phyloP scores from a whole-genome alignment of 139 green algal genomes.

The Monoraphidium neglectum region DNA sequence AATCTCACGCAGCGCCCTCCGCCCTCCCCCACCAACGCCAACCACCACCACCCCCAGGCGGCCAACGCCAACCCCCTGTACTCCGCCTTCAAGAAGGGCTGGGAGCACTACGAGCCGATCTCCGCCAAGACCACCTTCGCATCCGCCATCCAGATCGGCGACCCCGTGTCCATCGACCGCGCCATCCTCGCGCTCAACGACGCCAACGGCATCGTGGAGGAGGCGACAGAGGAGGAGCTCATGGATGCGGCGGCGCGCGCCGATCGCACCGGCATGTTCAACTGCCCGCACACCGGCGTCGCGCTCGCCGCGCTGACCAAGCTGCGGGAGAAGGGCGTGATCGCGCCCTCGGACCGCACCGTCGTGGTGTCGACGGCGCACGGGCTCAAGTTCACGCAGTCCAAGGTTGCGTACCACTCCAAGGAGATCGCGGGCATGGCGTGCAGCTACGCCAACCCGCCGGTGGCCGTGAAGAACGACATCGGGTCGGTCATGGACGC shows the following conservation, averaged over 20 bases:
- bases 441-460: constrained; percentile 91
- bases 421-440: constrained; percentile 77
- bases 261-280: constrained; percentile 96
- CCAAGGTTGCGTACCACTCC: constrained; percentile 96
- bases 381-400: constrained; percentile 98
- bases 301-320: constrained; percentile 96
- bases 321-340: constrained; percentile 85
- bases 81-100: constrained; percentile 79
- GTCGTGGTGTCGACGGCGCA: constrained; percentile 97
- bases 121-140: constrained; percentile 97
- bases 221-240: constrained; percentile 98
- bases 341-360: constrained; percentile 86
- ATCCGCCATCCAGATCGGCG: constrained; percentile 97
- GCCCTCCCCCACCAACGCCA: too few species aligned
- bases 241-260: constrained; percentile 97
- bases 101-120: constrained; percentile 81
- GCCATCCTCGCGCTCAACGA: constrained; percentile 94
- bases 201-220: constrained; percentile 95
- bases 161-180: constrained; percentile 97
- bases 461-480: constrained; percentile 88
- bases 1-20: too few species aligned
- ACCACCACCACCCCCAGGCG: constrained; percentile 58
- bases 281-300: constrained; percentile 94
- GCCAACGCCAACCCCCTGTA: constrained; percentile 99
- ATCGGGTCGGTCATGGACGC: constrained; percentile 95